Base-by-base conservation (phyloP, 805 yeast species). In the Sugiyamaella floridensis region DNA sequence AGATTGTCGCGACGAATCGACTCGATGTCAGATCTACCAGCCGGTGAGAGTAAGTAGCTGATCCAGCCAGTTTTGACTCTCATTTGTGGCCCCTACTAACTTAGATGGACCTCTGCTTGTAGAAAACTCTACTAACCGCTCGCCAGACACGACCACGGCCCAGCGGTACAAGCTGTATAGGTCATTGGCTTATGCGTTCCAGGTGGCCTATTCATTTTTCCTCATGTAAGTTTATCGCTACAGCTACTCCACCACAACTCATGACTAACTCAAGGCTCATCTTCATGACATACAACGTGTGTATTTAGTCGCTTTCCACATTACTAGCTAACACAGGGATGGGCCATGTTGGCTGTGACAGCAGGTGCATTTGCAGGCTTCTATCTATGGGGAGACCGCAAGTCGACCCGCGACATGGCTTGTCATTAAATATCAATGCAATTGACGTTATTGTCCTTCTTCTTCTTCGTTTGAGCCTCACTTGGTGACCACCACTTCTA, bases 291-390 rank as follows among this genome's bases (percentile, higher is more conserved):
- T 87, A 85, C 66, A 86, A 86, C 64, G 74, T 63, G 49, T 40
- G 66, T 43, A 18, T 11, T 32, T 10, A 12, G 15, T 8, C 26
- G 26, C 43, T 34, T 8, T 47, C 4, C 19, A 29, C 9, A n/a
- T 8, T 40, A 19, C 45, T 52, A 45, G 48, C 50, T 29, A 10
- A 34, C 14, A 8, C 20, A 63, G 67, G 87, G 92, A 11, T 87
- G 90, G 90, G 76, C 82, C 34, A 86, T 86, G 93, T 46, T 80
- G 7, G 81, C 92, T 2, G 86, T 85, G 9, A 81, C 80, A 0
- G 57, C 75, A 1, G 95, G 95, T 1, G 93, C 93, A 1, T 76
- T 74, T n/a, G 19, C 79, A 22, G 95, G 95, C 1, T 76, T 82
- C 63, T 81, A 75, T 60, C 37, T 79, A 10, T 87, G 88, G 84